Evolutionary conservation across 257 asterid species (phyloP), one percentile per base, ranked within the genome.

Genomic region (Salvia miltiorrhiza): DNA sequence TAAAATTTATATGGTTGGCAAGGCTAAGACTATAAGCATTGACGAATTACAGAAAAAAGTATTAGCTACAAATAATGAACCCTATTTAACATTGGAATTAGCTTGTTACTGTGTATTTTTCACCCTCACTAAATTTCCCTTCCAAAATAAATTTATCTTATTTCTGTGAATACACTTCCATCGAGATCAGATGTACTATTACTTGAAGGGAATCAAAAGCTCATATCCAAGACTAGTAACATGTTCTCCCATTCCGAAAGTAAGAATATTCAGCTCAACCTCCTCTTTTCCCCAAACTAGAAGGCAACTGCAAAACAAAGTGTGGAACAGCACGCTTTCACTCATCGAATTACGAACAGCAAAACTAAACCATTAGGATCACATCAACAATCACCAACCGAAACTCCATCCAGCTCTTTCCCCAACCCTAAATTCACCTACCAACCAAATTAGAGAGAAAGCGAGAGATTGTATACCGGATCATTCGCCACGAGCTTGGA

Each of bases 401-500:
- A 52, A 65, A 71, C 39, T 19, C 63, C 20, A 37, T n/a, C 55
- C 17, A 66, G 50, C 58, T 50, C n/a, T 56, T 54, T 19, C 54
- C 67, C 41, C 17, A 33, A 28, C 41, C 62, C 65, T 13, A 66
- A 50, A 44, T 67, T 50, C 61, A 63, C 24, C 35, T 17, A 57
- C 62, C 55, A 35, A 62, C 77, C 21, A 58, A 35, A 55, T 32
- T 58, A 56, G 65, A 30, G 20, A 32, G 39, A 61, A 17, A 20
- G 37, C 69, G 4, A 28, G 32, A 37, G 45, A 50, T 19, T 50
- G 32, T 3, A 5, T 83, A 94, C 99, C 61, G 97, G 99, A 85
- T 94, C 97, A 70, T 75, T 69, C 14, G 96, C 97, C 16, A 94
- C 99, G 62, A 94, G 97, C 87, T 90, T 91, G 50, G 99, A 79